These are phyloP conservation scores for Aspergillus bombycis DNA, from an alignment of 2,329 filamentous ascomycete genomes.

Conservation along the genomic window DNA sequence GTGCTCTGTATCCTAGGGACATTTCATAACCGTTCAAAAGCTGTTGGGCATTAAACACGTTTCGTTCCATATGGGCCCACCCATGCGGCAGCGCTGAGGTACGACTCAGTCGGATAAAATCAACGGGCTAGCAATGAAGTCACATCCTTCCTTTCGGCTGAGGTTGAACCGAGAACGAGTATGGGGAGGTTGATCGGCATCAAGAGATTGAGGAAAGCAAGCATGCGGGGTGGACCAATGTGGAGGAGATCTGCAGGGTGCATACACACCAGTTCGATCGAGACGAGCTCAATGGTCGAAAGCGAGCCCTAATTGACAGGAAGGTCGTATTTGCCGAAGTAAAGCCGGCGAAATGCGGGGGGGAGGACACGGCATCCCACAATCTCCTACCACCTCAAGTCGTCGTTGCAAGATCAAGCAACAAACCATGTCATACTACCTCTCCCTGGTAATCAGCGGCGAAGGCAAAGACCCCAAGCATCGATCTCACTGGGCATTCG, in stretches of 20 bases:
- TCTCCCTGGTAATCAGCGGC: slow-evolving; percentile 29
- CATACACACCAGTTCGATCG: background rate
- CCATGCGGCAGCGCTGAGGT: background rate
- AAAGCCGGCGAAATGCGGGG: background rate
- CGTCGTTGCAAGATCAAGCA: background rate
- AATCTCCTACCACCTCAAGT: background rate
- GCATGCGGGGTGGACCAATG: background rate
- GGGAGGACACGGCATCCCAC: background rate
- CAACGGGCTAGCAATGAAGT: background rate
- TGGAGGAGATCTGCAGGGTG: background rate
- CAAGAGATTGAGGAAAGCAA: background rate
- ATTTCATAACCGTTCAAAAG: background rate
- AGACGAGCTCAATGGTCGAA: background rate
- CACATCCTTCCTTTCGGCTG: background rate
- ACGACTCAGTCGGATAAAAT: background rate
- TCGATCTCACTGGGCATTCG: slow-evolving; percentile 30
- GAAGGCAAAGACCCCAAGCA: slow-evolving; percentile 25
- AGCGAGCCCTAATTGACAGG: background rate
- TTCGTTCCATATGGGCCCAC: background rate
- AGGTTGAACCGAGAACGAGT: background rate
- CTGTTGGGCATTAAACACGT: background rate
- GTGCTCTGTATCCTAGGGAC: background rate
- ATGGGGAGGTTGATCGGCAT: background rate
- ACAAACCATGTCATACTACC: slow-evolving; percentile 14
- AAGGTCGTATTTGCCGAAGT: background rate